These are phyloP conservation scores for Ceratocystis cubensis DNA, from an alignment of 2,329 filamentous ascomycete genomes.

Conservation along the genomic window DNA sequence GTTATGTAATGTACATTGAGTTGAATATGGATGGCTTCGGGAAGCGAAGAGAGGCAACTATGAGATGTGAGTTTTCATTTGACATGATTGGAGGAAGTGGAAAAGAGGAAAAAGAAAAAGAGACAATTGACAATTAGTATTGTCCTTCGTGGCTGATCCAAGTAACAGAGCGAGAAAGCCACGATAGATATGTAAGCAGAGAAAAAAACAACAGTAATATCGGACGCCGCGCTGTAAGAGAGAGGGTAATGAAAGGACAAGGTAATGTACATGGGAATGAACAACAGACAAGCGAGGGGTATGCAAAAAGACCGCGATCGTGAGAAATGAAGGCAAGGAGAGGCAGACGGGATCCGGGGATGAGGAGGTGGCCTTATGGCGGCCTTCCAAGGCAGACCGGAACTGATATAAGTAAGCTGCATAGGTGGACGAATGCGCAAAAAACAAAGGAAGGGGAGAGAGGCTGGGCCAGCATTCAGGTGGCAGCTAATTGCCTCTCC, in stretches of 20 bases:
- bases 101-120: not conserved
- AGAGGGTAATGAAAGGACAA: constrained; percentile 2
- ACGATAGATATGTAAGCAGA: not conserved
- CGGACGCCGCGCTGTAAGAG: constrained; percentile 15
- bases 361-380: not conserved
- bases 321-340: constrained; percentile 3
- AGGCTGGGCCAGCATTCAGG: not conserved
- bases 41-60: not conserved
- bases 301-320: constrained; percentile 11
- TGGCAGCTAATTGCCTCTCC: constrained; percentile 4
- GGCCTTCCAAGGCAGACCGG: not conserved
- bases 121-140: constrained; percentile 1
- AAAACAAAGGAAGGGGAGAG: constrained; percentile 1
- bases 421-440: not conserved
- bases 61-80: not conserved
- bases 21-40: not conserved
- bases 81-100: not conserved
- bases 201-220: constrained; percentile 2
- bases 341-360: not conserved
- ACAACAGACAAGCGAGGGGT: not conserved
- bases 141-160: constrained; percentile 8
- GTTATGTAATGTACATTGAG: not conserved
- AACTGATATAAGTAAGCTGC: not conserved
- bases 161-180: not conserved
- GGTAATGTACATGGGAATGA: constrained; percentile 5